Conservation (phyloP, 2,329 filamentous ascomycete genomes). For the Arthrobotrys entomopaga region DNA sequence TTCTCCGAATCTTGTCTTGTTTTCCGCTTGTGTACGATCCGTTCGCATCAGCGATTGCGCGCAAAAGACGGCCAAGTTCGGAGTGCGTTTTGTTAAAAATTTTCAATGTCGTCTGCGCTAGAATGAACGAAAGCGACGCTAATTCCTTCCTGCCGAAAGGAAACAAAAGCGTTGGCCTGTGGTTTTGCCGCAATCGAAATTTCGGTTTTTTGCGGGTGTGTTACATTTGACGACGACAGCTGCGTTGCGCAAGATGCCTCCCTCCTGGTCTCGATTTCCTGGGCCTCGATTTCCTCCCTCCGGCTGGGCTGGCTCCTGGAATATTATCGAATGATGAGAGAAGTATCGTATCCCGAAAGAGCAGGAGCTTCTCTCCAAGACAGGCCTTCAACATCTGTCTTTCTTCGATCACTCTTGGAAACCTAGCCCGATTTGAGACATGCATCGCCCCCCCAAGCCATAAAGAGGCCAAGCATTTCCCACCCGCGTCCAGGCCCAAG, state of each 20-base stretch:
- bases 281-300: no score
- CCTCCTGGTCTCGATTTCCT: no score
- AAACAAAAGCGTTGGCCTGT: conserved; percentile 34
- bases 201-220: conserved; percentile 25
- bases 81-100: neutral
- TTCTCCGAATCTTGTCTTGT: neutral
- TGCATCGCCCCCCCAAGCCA: conserved; percentile 26
- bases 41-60: neutral
- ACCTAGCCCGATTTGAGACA: conserved; percentile 29
- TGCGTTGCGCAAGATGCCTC: conserved; percentile 25
- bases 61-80: neutral
- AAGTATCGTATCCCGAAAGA: conserved; percentile 24
- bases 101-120: conserved; percentile 8
- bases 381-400: neutral
- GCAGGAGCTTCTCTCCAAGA: conserved; percentile 20
- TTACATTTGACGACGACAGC: conserved; percentile 25
- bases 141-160: neutral
- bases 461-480: conserved; percentile 32
- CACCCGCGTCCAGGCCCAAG: conserved; percentile 40
- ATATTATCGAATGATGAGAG: neutral
- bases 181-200: conserved; percentile 8
- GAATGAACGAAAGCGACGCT: neutral
- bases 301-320: conserved; percentile 8
- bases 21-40: neutral
- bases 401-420: conserved; percentile 8